These are phyloP conservation scores for Capsicum baccatum DNA, from an alignment of 257 asterid species.

Conservation along the genomic window DNA sequence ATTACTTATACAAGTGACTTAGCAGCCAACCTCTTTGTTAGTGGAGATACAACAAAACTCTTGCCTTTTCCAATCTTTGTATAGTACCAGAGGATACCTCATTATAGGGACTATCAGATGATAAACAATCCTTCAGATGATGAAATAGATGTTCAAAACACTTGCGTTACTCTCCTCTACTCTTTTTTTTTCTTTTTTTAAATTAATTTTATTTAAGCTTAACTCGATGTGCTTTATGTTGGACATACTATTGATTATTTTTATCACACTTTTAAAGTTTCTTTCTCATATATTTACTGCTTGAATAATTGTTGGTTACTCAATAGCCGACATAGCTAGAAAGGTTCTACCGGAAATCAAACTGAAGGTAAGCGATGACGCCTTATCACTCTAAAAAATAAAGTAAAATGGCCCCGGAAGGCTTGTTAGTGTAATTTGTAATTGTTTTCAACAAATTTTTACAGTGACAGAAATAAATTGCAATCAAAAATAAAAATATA, in stretches of 20 bases:
- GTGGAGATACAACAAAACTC: neutral
- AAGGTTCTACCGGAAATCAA: neutral
- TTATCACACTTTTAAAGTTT: neutral
- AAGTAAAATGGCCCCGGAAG: neutral
- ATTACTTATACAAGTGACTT: conserved; percentile 82
- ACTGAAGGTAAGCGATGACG: neutral
- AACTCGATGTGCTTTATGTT: neutral
- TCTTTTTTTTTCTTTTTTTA: too few species aligned
- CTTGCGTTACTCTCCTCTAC: neutral
- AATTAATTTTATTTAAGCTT: too few species aligned
- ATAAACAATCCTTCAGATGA: neutral
- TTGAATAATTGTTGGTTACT: neutral
- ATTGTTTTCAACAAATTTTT: too few species aligned
- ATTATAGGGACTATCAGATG: neutral
- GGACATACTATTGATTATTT: neutral
- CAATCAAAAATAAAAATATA: too few species aligned
- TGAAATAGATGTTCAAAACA: neutral
- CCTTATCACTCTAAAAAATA: neutral
- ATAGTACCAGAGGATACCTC: neutral
- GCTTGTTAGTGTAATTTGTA: neutral
- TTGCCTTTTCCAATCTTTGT: neutral
- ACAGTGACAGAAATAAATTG: too few species aligned
- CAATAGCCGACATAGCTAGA: neutral
- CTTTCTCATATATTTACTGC: neutral
- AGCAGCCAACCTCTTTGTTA: conserved; percentile 23